Percentiles rank a stretch among this genome's conserved stretches.
Conservation (phyloP, 2,329 filamentous ascomycete genomes). For the Xylaria sp. region DNA sequence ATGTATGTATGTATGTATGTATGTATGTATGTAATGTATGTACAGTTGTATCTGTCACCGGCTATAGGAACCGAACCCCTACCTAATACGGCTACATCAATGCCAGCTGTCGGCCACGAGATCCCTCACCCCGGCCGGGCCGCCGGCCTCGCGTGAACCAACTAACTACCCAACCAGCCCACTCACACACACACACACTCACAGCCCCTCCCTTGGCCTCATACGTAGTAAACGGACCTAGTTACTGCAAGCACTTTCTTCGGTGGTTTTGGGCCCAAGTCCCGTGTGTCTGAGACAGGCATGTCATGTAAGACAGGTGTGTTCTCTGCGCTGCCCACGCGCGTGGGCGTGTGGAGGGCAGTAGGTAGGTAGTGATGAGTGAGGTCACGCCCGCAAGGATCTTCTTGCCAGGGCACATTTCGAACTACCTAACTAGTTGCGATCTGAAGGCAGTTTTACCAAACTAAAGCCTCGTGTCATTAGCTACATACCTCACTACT, state of each 20-base stretch:
- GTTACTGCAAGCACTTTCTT: neutral
- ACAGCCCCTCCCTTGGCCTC: neutral
- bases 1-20: conserved; percentile 4
- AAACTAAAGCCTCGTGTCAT: neutral
- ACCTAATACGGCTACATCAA: neutral
- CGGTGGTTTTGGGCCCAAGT: neutral
- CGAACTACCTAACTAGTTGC: too few species aligned
- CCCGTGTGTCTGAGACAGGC: conserved; percentile 13
- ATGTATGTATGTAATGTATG: too few species aligned
- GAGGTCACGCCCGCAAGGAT: neutral
- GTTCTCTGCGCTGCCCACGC: too few species aligned
- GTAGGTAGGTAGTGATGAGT: neutral
- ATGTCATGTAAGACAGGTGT: conserved; percentile 7
- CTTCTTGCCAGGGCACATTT: neutral
- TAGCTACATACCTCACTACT: conserved; percentile 1
- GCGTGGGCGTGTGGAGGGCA: too few species aligned
- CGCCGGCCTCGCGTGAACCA: conserved; percentile 24
- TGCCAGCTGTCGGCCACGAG: conserved; percentile 27
- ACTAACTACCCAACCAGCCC: conserved; percentile 9
- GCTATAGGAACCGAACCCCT: neutral
- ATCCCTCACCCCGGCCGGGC: conserved; percentile 16
- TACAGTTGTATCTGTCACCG: too few species aligned
- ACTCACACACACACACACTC: conserved; percentile 2
- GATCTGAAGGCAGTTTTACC: neutral
- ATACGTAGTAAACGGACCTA: neutral